Conservation (phyloP, 2,329 filamentous ascomycete genomes). For the Neoscytalidium dimidiatum region DNA sequence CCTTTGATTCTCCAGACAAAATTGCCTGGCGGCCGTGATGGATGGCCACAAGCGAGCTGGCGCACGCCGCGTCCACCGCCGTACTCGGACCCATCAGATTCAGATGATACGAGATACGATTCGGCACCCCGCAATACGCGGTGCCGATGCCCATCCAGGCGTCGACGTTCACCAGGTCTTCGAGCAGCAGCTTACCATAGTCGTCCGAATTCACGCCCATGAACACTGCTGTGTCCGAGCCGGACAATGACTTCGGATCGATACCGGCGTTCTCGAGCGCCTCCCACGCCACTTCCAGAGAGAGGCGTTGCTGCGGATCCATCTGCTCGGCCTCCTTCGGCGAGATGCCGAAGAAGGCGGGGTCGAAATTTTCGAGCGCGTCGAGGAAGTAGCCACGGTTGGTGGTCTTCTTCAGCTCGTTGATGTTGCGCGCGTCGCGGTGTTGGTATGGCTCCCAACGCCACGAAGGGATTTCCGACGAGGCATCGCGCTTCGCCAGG, state of each 20-base stretch:
- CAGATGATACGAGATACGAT: conserved; percentile 37
- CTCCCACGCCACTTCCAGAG: conserved; percentile 24
- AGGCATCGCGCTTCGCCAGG: not conserved
- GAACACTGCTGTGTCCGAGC: conserved; percentile 29
- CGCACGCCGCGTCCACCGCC: conserved; percentile 41
- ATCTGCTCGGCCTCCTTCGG: conserved; percentile 23
- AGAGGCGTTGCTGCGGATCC: conserved; percentile 26
- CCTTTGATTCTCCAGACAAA: conserved; percentile 29
- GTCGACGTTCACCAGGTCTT: conserved; percentile 41
- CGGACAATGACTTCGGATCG: conserved; percentile 22
- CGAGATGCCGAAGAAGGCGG: conserved; percentile 25
- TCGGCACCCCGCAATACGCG: conserved; percentile 39
- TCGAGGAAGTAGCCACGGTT: conserved; percentile 22
- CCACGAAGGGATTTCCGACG: not conserved
- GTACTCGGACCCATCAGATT: conserved; percentile 44
- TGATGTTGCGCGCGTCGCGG: not conserved
- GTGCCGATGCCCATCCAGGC: conserved; percentile 46
- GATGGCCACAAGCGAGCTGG: conserved; percentile 35
- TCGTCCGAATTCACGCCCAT: conserved; percentile 35
- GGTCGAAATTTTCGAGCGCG: conserved; percentile 23
- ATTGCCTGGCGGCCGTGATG: conserved; percentile 36
- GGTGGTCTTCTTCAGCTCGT: not conserved
- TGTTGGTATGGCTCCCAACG: not conserved
- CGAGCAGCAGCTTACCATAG: conserved; percentile 38
- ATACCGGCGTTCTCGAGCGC: conserved; percentile 25